Base-by-base conservation (phyloP, 306 rosid genomes). In the Gleditsia sinensis region DNA sequence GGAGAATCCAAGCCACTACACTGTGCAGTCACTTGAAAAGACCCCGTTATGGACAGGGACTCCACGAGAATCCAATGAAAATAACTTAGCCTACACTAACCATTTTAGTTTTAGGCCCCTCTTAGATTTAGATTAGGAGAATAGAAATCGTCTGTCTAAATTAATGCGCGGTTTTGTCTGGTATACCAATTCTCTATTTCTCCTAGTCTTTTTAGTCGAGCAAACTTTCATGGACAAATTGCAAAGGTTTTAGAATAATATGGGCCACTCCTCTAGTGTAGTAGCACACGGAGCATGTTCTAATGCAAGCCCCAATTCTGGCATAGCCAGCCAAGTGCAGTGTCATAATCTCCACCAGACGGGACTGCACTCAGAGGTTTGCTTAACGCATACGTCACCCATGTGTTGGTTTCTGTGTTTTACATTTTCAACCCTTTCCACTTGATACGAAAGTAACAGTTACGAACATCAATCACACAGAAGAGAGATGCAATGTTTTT, bases 21-120 rank as follows among this genome's bases (percentile, higher is more conserved):
- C 66, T 27, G 40, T 25, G 83, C 70, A 69, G 32, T n/a, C 60
- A 40, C 25, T 67, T 49, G 78, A 42, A 67, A 77, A 77, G 78
- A 51, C 63, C 69, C 49, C 60, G n/a, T n/a, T n/a, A n/a, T n/a
- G n/a, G n/a, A n/a, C n/a, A n/a, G 69, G 76, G 75, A 67, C 63
- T 69, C 61, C 55, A 37, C 1, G 39, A 76, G 89, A 88, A 87
- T 85, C 97, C 89, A 87, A 76, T 80, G 82, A 76, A 77, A 86
- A 64, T 50, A 60, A 81, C 64, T 21, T 81, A 43, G 65, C 66
- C 60, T 76, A 78, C 57, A 51, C 70, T 65, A 1, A 7, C 60
- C 62, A n/a, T n/a, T n/a, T n/a, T n/a, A n/a, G n/a, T 73, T 65
- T 69, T 54, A 25, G 23, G 60, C 9, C 69, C 16, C 28, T n/a